Evolutionary conservation across 1,284 basidiomycete genomes (phyloP), one percentile per base, ranked within the genome.

Genomic region (Macrocystidia cucumis): DNA sequence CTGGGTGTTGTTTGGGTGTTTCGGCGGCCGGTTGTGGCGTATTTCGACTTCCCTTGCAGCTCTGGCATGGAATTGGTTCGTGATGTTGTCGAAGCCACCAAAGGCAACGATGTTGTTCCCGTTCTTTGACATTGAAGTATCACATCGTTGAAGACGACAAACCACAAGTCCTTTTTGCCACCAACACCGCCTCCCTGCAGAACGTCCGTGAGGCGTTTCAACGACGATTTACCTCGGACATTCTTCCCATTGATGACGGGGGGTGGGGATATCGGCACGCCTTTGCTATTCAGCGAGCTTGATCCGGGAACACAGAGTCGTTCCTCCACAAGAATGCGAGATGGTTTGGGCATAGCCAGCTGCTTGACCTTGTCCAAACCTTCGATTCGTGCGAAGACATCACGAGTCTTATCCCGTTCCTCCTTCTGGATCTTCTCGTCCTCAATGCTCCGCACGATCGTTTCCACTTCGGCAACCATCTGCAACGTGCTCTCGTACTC

Each of bases 361-460:
- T 78, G 78, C 56, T 81, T 79, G 51, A 90, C 88, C 55, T 86
- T 89, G 53, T 93, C 91, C 35, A 98, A 65, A 0, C 93, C 93
- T 41, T 98, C 95, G 30, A 98, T 97, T 9, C 95, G 79, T 1
- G 92, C 95, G 52, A 96, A 89, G 1, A 88, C 85, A 58, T 98
- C 95, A 9, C 92, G 71, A 3, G 91, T 92, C 66, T 83, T 86
- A 59, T 97, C 91, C 21, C 95, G 74, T 55, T 96, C 92, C 57
- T 98, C 95, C 57, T 88, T 89, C 54, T 87, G 84, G 34, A 91
- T 87, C 71, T 98, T 98, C 62, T 98, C 91, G 52, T 97, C 92
- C 59, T 98, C 95, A 41, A 98, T 97, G 38, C 84, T 89, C 32
- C 93, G 75, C 27, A 98, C 92, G 46, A 98, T 93, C 9, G 75